Conservation (phyloP, 202 grass and related monocot genomes). For the Saccharum hybrid region DNA sequence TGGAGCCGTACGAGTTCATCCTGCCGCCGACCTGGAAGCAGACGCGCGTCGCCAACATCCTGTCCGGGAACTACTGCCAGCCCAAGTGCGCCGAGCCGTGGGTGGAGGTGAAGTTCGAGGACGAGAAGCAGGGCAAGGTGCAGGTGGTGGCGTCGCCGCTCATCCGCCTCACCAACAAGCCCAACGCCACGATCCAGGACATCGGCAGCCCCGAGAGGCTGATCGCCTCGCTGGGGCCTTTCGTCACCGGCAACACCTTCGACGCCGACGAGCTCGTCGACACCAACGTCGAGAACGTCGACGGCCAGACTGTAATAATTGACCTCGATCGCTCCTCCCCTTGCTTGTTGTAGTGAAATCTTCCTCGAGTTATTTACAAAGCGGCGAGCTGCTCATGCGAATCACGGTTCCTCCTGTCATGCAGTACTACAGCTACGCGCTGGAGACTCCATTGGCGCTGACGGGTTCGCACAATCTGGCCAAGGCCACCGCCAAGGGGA, state of each 20-base stretch:
- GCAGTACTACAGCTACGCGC: constrained; percentile 94
- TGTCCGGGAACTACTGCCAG: constrained; percentile 98
- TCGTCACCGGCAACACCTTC: constrained; percentile 94
- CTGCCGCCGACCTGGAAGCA: constrained; percentile 94
- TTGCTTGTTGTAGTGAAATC: not conserved
- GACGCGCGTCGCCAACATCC: constrained; percentile 84
- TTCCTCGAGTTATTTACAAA: not conserved
- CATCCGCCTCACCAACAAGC: constrained; percentile 87
- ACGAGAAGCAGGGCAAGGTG: constrained; percentile 89
- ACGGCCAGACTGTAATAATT: constrained; percentile 64
- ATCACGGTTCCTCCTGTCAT: not conserved
- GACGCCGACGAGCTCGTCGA: constrained; percentile 85
- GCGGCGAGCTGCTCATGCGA: too few relatives aligned
- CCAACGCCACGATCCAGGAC: constrained; percentile 89
- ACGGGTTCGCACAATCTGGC: constrained; percentile 93
- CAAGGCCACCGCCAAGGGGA: constrained; percentile 94
- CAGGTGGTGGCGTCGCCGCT: constrained; percentile 93
- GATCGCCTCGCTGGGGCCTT: constrained; percentile 87
- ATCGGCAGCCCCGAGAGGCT: constrained; percentile 90
- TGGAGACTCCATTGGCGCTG: constrained; percentile 89
- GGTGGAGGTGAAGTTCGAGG: constrained; percentile 99
- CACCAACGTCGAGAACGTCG: constrained; percentile 65
- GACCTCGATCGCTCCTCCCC: not conserved
- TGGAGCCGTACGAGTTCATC: constrained; percentile 88
- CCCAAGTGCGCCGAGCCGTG: constrained; percentile 97